Base-by-base conservation (phyloP, 176 grass and related monocot genomes). In the Carex cristatella region DNA sequence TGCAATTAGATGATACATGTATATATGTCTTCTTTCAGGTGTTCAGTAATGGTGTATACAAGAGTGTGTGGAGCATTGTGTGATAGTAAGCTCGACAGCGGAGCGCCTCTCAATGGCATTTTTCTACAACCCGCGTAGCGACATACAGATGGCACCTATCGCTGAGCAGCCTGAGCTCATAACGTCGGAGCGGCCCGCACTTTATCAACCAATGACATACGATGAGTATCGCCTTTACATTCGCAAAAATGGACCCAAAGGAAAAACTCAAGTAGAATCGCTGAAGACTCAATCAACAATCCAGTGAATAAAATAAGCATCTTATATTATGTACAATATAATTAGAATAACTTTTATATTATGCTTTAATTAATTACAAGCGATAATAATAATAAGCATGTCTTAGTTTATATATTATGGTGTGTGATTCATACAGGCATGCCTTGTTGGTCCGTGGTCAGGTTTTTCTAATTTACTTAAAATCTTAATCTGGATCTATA, bases 81-180 rank as follows among this genome's bases (percentile, higher is more conserved):
- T 97, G 83, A 86, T 80, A 5, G 94, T 91, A 73, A 93, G 88
- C 74, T 65, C 91, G 27, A 61, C 49, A 67, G 83, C 84, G 15
- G 90, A 94, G 13, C 86, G 94, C 79, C 82, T 97, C 57, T 97
- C 94, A 1, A 56, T 97, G 68, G 94, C 94, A 11, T 87, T 97
- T 68, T 97, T 97, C 92, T 97, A 97, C 92, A 97, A 97, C 79
- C 94, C 94, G 18, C 84, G 79, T 23, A 86, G 90, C 62, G 90
- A 97, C 82, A 66, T 97, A 28, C 85, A 58, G 23, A 13, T 97
- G 15, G 86, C 70, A 62, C 94, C 94, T 2, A 84, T 92, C 67
- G 10, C 79, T 10, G 84, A 23, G 23, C 23, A 23, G 23, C 23
- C 23, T 23, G 23, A 94, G 82, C 90, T 97, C 23, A 85, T 92